Percentiles rank a stretch among this genome's conserved stretches.
Conservation (phyloP, 768 basidiomycete genomes). For the Tephrocybe rancida region DNA sequence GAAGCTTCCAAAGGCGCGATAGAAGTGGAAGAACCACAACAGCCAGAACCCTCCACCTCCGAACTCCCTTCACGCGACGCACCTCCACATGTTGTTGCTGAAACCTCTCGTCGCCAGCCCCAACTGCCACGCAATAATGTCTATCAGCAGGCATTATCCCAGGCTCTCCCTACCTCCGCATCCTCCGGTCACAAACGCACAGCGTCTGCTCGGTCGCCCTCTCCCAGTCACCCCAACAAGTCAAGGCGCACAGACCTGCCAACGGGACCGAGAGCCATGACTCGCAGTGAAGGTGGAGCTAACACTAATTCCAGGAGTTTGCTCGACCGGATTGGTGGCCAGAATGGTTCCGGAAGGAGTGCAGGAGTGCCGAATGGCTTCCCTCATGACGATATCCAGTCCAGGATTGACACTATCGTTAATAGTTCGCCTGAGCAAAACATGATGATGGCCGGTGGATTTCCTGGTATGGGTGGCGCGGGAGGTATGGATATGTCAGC, state of each 20-base stretch:
- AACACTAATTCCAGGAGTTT: conserved; percentile 64
- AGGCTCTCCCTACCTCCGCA: conserved; percentile 54
- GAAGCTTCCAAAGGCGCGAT: conserved; percentile 75
- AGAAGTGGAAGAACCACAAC: conserved; percentile 46
- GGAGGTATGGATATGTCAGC: conserved; percentile 66
- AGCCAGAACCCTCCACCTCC: conserved; percentile 36
- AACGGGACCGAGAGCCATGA: conserved; percentile 86
- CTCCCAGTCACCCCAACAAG: conserved; percentile 68
- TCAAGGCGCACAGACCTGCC: conserved; percentile 76
- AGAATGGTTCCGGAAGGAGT: conserved; percentile 36
- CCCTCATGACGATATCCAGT: conserved; percentile 71
- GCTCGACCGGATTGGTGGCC: conserved; percentile 80
- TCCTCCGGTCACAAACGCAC: conserved; percentile 62
- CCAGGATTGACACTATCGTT: conserved; percentile 79
- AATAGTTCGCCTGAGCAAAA: conserved; percentile 55
- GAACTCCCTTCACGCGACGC: conserved; percentile 33
- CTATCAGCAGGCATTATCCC: conserved; percentile 76
- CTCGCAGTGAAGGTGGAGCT: conserved; percentile 38
- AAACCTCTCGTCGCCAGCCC: conserved; percentile 45
- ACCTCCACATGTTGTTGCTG: conserved; percentile 34
- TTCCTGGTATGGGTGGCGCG: conserved; percentile 40
- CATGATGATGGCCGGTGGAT: conserved; percentile 55
- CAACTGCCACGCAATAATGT: conserved; percentile 57
- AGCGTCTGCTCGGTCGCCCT: conserved; percentile 69
- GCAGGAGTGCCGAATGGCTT: conserved; percentile 37